A percentile compares a stretch with the other conserved stretches of the same genome.
Conservation (phyloP, 2,329 filamentous ascomycete species). For the Corinectria fuckeliana region DNA sequence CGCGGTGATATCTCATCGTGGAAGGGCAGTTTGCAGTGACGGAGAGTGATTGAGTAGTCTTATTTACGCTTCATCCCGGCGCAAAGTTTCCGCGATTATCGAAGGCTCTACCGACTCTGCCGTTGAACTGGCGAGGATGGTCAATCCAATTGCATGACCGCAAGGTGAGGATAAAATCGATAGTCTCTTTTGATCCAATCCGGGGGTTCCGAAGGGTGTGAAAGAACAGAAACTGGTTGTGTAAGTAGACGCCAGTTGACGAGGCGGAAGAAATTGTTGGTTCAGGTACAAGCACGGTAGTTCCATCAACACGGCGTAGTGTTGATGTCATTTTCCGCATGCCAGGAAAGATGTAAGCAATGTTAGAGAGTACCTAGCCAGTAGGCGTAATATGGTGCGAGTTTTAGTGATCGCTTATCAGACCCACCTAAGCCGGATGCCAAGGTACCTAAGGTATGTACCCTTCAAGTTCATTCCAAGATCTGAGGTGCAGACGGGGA, state of each 20-base stretch:
- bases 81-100: not conserved
- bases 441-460: not conserved
- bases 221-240: not conserved
- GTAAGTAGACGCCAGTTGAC: slow-evolving; percentile 21
- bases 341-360: slow-evolving; percentile 26
- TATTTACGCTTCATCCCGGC: slow-evolving; percentile 8
- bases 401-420: not conserved
- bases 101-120: not conserved
- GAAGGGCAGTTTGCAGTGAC: not conserved
- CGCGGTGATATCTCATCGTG: slow-evolving; percentile 34
- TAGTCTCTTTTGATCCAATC: not conserved
- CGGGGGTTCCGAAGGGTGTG: not conserved
- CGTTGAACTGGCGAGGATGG: not conserved
- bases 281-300: slow-evolving; percentile 2
- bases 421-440: not conserved
- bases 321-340: slow-evolving; percentile 37
- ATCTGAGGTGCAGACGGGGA: not conserved
- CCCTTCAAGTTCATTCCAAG: not conserved
- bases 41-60: too few species aligned
- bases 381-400: too few species aligned
- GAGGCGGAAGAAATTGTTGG: slow-evolving; percentile 29
- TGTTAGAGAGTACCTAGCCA: slow-evolving; percentile 8
- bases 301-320: slow-evolving; percentile 22
- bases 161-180: not conserved
- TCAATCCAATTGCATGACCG: slow-evolving; percentile 8